Evolutionary conservation across 345 rosid species (phyloP).

Genomic region (Alliaria petiolata): DNA sequence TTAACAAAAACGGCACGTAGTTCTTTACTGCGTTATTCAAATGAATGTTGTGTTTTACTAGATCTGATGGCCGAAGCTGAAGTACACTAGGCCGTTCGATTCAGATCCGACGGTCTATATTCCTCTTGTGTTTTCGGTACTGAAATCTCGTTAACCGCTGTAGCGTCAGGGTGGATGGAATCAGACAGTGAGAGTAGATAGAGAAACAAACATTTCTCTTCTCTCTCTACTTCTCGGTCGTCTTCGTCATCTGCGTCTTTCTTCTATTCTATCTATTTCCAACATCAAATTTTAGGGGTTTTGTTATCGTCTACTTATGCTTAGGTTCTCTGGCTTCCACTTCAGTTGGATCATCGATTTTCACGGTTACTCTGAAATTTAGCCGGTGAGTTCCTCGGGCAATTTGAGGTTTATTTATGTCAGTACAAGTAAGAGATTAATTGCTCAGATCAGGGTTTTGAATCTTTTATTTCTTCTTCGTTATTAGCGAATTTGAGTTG

Average conservation of each 20-base stretch:
- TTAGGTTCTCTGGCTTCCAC: background rate
- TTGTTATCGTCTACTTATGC: background rate
- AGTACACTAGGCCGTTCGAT: background rate
- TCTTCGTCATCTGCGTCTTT: conserved; percentile 3
- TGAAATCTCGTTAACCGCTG: conserved; percentile 1
- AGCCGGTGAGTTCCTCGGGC: background rate
- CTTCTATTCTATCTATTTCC: background rate
- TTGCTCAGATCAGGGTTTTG: background rate
- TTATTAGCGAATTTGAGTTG: background rate
- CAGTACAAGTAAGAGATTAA: background rate
- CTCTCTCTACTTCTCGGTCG: conserved; percentile 17
- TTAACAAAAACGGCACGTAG: background rate
- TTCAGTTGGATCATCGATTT: conserved; percentile 8
- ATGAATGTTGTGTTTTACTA: too few species aligned
- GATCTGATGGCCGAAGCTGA: background rate
- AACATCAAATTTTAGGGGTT: background rate
- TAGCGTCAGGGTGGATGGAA: background rate
- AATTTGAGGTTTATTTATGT: background rate
- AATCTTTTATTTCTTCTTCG: background rate
- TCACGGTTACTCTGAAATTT: background rate
- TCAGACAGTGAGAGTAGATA: conserved; percentile 13
- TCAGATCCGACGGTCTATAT: conserved; percentile 8
- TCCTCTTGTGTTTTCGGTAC: background rate
- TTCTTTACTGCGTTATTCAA: background rate
- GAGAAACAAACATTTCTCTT: background rate